phyloP scores from a whole-genome alignment of 345 rosid species.

The Salix suchowensis region DNA sequence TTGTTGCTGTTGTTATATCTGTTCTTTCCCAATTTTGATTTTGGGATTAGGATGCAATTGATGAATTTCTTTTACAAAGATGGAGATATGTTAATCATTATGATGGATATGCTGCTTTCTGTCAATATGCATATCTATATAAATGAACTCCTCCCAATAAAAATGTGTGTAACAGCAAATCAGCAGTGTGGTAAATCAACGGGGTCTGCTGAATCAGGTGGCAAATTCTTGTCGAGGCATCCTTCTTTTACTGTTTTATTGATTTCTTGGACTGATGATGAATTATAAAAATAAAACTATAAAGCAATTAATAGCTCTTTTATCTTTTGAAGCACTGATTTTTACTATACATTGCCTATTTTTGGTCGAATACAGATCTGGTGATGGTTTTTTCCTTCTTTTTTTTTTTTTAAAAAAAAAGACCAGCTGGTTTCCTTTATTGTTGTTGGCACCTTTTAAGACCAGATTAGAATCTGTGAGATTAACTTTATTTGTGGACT shows the following conservation, averaged over 20 bases:
- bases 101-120: background rate
- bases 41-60: background rate
- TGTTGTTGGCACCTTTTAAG: background rate
- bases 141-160: too few relatives aligned
- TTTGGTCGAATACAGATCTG: too few relatives aligned
- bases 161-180: background rate
- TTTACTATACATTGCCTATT: too few relatives aligned
- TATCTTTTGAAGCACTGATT: too few relatives aligned
- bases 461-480: background rate
- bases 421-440: background rate
- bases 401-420: too few relatives aligned
- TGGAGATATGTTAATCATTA: background rate
- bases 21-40: background rate
- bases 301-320: background rate
- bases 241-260: background rate
- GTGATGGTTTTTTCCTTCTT: too few relatives aligned
- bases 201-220: background rate
- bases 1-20: background rate
- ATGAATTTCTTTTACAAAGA: background rate
- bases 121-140: too few relatives aligned
- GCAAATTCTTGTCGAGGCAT: background rate
- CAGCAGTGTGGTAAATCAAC: too few relatives aligned
- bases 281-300: background rate
- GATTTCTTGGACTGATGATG: background rate
- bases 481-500: background rate